Percentiles rank a stretch among this genome's conserved stretches.
Conservation (phyloP, 2,329 filamentous ascomycete species). For the Niveomyces coronatus region DNA sequence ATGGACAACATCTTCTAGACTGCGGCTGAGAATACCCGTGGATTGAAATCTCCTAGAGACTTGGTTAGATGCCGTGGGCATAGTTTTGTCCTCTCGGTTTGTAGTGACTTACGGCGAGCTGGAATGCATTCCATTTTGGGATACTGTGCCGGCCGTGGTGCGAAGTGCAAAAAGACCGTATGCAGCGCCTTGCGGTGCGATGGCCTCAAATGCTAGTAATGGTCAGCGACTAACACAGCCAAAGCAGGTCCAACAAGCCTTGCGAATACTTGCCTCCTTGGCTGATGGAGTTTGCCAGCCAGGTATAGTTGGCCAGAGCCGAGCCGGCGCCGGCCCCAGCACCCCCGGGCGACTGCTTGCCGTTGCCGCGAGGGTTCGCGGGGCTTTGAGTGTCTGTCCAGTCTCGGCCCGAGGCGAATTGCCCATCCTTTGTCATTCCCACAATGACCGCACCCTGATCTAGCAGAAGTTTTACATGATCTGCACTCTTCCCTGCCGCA, state of each 20-base stretch:
- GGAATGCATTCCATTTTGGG: conserved; percentile 10
- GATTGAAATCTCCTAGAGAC: conserved; percentile 13
- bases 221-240: conserved; percentile 13
- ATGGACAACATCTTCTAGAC: conserved; percentile 16
- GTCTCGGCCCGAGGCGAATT: conserved; percentile 34
- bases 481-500: conserved; percentile 32
- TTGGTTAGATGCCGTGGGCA: too few relatives aligned
- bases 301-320: conserved; percentile 29
- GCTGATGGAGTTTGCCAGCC: conserved; percentile 28
- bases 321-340: conserved; percentile 29
- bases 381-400: conserved; percentile 31
- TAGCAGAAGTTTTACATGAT: conserved; percentile 43
- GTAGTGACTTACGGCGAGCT: conserved; percentile 18
- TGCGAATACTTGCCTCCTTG: conserved; percentile 23
- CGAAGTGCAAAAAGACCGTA: conserved; percentile 23
- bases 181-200: conserved; percentile 13
- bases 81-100: too few relatives aligned
- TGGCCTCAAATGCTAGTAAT: conserved; percentile 13
- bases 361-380: conserved; percentile 37
- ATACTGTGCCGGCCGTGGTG: conserved; percentile 10
- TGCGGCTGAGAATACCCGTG: conserved; percentile 16
- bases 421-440: conserved; percentile 41
- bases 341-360: conserved; percentile 27
- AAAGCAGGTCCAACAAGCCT: background rate
- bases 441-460: conserved; percentile 48